Percentiles rank a stretch among this genome's conserved stretches.
Evolutionary conservation across 495 filamentous ascomycete species (phyloP).

Genomic region (Xylaria scruposa): DNA sequence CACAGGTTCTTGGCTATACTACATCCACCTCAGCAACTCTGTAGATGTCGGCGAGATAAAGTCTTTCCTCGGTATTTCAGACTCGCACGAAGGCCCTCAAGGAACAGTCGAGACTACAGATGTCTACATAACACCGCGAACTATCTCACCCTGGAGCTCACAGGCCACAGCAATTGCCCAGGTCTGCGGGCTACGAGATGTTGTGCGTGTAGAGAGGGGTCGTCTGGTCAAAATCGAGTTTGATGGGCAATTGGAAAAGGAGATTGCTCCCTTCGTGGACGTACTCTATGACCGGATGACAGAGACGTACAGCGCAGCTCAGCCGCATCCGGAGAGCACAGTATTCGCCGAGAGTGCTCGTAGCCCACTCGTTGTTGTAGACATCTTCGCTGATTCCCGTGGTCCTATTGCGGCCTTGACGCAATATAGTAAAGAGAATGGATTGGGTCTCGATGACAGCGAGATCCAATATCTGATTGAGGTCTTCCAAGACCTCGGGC

Average conservation of each 20-base stretch:
- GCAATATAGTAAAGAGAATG: slow-evolving; percentile 80
- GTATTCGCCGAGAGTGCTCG: slow-evolving; percentile 76
- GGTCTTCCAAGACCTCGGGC: slow-evolving; percentile 75
- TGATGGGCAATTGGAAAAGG: slow-evolving; percentile 54
- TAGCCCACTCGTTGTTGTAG: slow-evolving; percentile 71
- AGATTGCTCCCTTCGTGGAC: slow-evolving; percentile 67
- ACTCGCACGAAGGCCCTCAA: slow-evolving; percentile 45
- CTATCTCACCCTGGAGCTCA: slow-evolving; percentile 96
- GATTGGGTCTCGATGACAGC: slow-evolving; percentile 82
- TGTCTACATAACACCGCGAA: slow-evolving; percentile 78
- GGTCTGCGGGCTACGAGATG: slow-evolving; percentile 80
- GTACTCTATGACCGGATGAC: slow-evolving; percentile 93
- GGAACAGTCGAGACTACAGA: slow-evolving; percentile 41
- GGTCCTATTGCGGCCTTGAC: slow-evolving; percentile 74
- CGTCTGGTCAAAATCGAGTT: slow-evolving; percentile 72
- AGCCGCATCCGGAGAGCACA: slow-evolving; percentile 73
- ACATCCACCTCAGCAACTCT: slow-evolving; percentile 47
- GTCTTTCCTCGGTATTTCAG: slow-evolving; percentile 41
- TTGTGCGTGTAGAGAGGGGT: slow-evolving; percentile 85
- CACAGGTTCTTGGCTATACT: slow-evolving; percentile 60
- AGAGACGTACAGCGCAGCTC: slow-evolving; percentile 68
- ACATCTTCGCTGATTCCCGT: slow-evolving; percentile 66
- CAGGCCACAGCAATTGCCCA: slow-evolving; percentile 92
- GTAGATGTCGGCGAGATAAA: slow-evolving; percentile 35
- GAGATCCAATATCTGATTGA: slow-evolving; percentile 95